Percentiles rank a stretch among this genome's conserved stretches.
These are phyloP conservation scores for Gypsophila paniculata DNA, from an alignment of 179 eudicot genomes.

Conservation along the genomic window DNA sequence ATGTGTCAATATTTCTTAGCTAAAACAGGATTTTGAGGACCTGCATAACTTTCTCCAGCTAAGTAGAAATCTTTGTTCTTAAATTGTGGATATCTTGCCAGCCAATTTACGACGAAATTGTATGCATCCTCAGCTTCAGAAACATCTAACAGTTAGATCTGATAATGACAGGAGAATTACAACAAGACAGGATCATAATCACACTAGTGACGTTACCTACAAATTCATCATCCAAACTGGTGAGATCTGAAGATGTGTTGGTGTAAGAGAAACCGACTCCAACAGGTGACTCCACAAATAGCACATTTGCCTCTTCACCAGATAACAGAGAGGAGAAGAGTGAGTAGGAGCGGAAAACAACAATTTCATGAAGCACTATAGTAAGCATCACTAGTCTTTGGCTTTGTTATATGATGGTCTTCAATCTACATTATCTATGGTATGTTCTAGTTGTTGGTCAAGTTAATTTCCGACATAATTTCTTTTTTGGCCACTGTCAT, in stretches of 20 bases:
- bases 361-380: background rate
- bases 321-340: background rate
- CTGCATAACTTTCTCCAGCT: constrained; percentile 72
- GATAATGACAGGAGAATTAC: background rate
- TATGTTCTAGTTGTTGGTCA: no score
- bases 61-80: constrained; percentile 45
- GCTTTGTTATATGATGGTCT: background rate
- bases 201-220: constrained; percentile 36
- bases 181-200: background rate
- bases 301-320: constrained; percentile 56
- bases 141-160: background rate
- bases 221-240: constrained; percentile 42
- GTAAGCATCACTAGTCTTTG: background rate
- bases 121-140: constrained; percentile 57
- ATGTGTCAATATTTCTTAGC: no score
- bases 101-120: constrained; percentile 58
- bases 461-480: no score
- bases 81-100: constrained; percentile 44
- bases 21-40: constrained; percentile 13
- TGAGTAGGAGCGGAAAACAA: no score
- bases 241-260: constrained; percentile 54
- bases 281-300: constrained; percentile 64
- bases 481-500: no score
- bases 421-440: no score
- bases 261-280: constrained; percentile 81